These are phyloP conservation scores for Mycena chlorophos DNA, from an alignment of 768 basidiomycete species.

Conservation along the genomic window DNA sequence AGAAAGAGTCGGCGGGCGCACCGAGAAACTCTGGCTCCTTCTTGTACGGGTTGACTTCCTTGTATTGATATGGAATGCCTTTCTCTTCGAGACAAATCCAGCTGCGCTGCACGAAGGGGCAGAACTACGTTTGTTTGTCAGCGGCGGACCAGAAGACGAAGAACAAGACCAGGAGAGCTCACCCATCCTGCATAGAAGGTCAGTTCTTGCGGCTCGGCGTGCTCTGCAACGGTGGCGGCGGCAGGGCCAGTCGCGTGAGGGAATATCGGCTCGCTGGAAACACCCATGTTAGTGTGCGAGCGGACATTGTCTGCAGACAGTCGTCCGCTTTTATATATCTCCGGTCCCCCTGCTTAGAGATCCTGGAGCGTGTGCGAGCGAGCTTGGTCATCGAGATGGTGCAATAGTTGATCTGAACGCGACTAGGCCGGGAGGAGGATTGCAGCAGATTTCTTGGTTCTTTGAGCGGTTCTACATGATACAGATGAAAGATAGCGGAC, in stretches of 20 bases:
- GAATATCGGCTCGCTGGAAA: constrained; percentile 39
- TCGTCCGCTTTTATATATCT: not conserved
- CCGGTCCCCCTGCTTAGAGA: not conserved
- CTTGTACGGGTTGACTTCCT: constrained; percentile 70
- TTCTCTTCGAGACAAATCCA: constrained; percentile 72
- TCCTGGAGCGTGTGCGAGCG: too few species aligned
- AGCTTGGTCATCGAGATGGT: too few species aligned
- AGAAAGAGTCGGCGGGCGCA: constrained; percentile 22
- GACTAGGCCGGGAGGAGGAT: too few species aligned
- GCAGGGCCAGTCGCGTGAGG: constrained; percentile 62
- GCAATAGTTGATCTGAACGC: too few species aligned
- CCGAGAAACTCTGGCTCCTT: constrained; percentile 60
- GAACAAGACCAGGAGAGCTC: constrained; percentile 15
- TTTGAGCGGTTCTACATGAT: not conserved
- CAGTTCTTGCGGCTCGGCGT: constrained; percentile 53
- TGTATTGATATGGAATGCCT: constrained; percentile 66
- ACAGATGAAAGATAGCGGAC: not conserved
- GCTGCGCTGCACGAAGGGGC: constrained; percentile 58
- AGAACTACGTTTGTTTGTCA: constrained; percentile 40
- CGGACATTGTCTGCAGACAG: not conserved
- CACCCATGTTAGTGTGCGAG: not conserved
- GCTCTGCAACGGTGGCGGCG: constrained; percentile 49
- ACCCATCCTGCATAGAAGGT: constrained; percentile 66
- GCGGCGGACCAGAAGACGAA: not conserved
- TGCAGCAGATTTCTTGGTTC: not conserved